phyloP scores from a whole-genome alignment of 192 early-diverging fungal species.

The Coemansia sp. region DNA sequence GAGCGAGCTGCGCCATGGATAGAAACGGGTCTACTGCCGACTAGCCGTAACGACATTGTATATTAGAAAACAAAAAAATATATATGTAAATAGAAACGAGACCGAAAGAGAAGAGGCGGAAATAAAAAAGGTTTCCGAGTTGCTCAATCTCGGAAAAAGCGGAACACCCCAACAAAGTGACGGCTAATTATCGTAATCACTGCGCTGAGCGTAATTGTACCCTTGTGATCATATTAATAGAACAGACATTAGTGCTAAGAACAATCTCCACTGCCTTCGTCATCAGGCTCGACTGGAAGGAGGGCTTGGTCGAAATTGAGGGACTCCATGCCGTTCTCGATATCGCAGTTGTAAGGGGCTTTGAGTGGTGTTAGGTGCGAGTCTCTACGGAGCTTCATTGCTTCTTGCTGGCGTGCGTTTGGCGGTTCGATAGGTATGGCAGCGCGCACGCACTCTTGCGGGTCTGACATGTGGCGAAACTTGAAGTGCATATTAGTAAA shows the following conservation, averaged over 20 bases:
- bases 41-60: not conserved
- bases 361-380: not conserved
- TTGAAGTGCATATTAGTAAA: conserved; percentile 7
- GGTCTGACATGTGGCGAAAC: conserved; percentile 24
- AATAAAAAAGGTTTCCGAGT: not conserved
- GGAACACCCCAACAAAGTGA: not conserved
- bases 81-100: not conserved
- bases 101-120: not conserved
- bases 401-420: conserved; percentile 20
- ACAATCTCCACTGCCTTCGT: not conserved
- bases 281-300: not conserved
- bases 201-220: not conserved
- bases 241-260: not conserved
- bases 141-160: not conserved
- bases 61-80: not conserved
- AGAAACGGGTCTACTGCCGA: not conserved
- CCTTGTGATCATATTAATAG: not conserved
- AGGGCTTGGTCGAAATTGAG: not conserved
- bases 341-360: not conserved
- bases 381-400: not conserved
- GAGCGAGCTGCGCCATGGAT: not conserved
- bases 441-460: conserved; percentile 31
- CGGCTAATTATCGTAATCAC: not conserved
- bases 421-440: conserved; percentile 13
- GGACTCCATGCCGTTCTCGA: not conserved